phyloP scores from a whole-genome alignment of 2,329 filamentous ascomycete genomes.

The Chaetomium globosum region DNA sequence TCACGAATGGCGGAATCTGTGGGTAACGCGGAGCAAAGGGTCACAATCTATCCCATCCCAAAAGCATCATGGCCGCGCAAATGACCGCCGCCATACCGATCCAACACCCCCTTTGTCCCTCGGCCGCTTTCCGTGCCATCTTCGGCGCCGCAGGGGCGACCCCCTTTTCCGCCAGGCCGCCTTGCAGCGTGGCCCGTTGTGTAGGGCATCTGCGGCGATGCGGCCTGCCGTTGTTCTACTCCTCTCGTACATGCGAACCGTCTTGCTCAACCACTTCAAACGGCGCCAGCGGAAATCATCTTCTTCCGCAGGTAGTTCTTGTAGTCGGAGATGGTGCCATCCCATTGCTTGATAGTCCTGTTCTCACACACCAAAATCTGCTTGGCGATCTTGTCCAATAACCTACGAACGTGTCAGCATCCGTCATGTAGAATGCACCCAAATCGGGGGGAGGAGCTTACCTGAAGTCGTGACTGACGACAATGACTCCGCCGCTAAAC shows the following conservation, averaged over 20 bases:
- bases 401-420: slow-evolving; percentile 52
- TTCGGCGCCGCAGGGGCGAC: slow-evolving; percentile 4
- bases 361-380: slow-evolving; percentile 99
- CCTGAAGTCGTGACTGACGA: slow-evolving; percentile 99
- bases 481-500: slow-evolving; percentile 93
- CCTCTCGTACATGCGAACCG: slow-evolving; percentile 14
- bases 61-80: slow-evolving; percentile 19
- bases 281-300: slow-evolving; percentile 87
- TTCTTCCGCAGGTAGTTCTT: slow-evolving; percentile 99
- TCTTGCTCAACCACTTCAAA: slow-evolving; percentile 57
- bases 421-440: not conserved
- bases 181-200: not conserved
- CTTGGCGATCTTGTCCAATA: slow-evolving; percentile 99
- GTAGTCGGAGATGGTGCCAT: slow-evolving; percentile 88
- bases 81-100: slow-evolving; percentile 14
- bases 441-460: slow-evolving; percentile 50
- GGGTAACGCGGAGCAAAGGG: slow-evolving; percentile 14
- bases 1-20: slow-evolving; percentile 21
- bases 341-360: slow-evolving; percentile 88
- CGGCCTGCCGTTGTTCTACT: slow-evolving; percentile 14
- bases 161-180: not conserved
- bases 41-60: slow-evolving; percentile 31
- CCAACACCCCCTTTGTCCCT: slow-evolving; percentile 14
- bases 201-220: slow-evolving; percentile 1
- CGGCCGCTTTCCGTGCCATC: slow-evolving; percentile 2